Percentiles rank a stretch among this genome's conserved stretches.
These are phyloP conservation scores for Salix exigua DNA, from an alignment of 345 rosid species.

Conservation along the genomic window DNA sequence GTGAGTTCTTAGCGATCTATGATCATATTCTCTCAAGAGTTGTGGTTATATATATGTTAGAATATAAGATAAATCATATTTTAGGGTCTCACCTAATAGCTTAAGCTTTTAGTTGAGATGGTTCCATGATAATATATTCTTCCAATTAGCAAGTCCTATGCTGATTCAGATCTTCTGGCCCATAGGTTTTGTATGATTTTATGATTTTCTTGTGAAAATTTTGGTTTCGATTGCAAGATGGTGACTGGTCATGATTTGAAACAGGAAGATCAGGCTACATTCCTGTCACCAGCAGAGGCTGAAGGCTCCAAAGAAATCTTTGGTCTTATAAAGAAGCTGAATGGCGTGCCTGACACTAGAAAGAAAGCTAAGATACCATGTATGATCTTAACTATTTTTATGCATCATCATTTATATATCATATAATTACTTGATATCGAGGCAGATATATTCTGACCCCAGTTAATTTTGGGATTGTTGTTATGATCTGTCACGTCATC, in stretches of 20 bases:
- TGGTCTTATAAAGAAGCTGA: slow-evolving; percentile 68
- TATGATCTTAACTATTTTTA: slow-evolving; percentile 29
- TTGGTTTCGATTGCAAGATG: slow-evolving; percentile 1
- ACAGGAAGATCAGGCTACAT: slow-evolving; percentile 55
- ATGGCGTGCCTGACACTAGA: slow-evolving; percentile 48
- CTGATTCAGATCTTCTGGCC: neutral
- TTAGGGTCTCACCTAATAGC: too few relatives aligned
- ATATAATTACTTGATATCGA: neutral
- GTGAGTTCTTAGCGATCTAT: slow-evolving; percentile 45
- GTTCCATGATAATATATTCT: too few relatives aligned
- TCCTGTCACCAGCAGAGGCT: slow-evolving; percentile 52
- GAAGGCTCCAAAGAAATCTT: slow-evolving; percentile 57
- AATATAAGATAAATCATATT: too few relatives aligned
- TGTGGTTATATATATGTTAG: neutral
- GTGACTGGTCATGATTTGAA: slow-evolving; percentile 14
- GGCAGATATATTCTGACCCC: too few relatives aligned
- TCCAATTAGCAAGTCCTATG: neutral
- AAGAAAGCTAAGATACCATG: slow-evolving; percentile 62
- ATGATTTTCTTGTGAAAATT: neutral
- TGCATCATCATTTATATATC: too few relatives aligned
- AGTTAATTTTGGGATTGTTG: too few relatives aligned
- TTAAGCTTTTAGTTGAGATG: too few relatives aligned
- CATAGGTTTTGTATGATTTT: neutral
- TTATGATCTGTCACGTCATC: neutral
- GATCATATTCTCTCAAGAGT: neutral